These are phyloP conservation scores for Hypoxylon sp. DNA, from an alignment of 2,329 filamentous ascomycete genomes.

Conservation along the genomic window DNA sequence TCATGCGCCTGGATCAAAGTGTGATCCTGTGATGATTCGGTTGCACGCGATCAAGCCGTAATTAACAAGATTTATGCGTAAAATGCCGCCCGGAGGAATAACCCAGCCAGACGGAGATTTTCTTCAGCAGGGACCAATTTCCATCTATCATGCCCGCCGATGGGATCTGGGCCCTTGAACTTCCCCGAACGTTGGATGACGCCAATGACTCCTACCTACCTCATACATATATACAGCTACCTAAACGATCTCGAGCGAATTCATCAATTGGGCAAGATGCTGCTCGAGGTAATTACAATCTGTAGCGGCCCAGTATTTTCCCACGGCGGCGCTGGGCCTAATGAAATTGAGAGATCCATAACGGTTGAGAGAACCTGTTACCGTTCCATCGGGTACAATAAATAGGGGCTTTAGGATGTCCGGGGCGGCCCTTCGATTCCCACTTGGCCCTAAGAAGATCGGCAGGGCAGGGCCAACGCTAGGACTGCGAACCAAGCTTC, in stretches of 20 bases:
- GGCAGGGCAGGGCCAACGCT: constrained; percentile 39
- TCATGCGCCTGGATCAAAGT: constrained; percentile 50
- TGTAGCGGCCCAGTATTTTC: constrained; percentile 19
- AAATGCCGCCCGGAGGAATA: constrained; percentile 46
- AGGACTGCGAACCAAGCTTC: constrained; percentile 36
- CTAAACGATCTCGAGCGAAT: constrained; percentile 8
- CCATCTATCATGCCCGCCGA: constrained; percentile 34
- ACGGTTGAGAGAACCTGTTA: constrained; percentile 33
- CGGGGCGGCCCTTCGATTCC: constrained; percentile 42
- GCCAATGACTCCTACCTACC: constrained; percentile 15
- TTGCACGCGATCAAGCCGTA: constrained; percentile 47
- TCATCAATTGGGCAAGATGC: constrained; percentile 1
- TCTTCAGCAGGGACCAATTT: constrained; percentile 44
- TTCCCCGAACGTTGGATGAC: constrained; percentile 32
- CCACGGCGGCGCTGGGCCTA: constrained; percentile 16
- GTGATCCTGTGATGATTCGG: constrained; percentile 46
- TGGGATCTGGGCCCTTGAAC: constrained; percentile 37
- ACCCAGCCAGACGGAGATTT: constrained; percentile 49
- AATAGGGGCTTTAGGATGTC: constrained; percentile 35
- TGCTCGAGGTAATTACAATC: constrained; percentile 12
- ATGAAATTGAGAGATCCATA: constrained; percentile 37
- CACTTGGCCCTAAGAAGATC: constrained; percentile 41
- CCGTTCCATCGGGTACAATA: constrained; percentile 39
- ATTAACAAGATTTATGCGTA: constrained; percentile 51
- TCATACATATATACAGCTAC: background rate